Evolutionary conservation across 768 basidiomycete genomes (phyloP), one percentile per base, ranked within the genome.

Genomic region (Suillus sp.): DNA sequence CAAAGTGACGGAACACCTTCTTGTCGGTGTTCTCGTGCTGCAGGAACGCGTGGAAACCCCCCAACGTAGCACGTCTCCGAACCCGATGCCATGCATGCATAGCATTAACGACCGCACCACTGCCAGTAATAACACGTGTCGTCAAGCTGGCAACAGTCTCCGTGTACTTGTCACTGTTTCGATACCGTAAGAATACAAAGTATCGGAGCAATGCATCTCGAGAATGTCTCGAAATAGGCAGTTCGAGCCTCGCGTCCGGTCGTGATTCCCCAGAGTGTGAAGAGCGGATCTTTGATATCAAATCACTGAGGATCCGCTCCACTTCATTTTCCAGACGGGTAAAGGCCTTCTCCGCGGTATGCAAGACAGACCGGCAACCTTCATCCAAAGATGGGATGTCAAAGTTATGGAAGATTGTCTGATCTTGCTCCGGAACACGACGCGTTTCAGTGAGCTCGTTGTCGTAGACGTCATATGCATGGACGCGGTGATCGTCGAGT

Each of bases 131-230:
- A 56, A 71, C 65, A 4, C 69, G 67, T 2, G 65, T 66, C 9
- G 76, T 76, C 27, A 74, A 64, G 6, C 68, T 64, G 0, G 53
- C 64, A 35, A 84, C 71, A 13, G 78, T 78, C 51, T 79, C 69
- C 27, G 70, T 67, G 65, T 85, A 87, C 14, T 78, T 78, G 10
- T 74, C 71, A 66, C 83, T 81, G 63, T 87, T 87, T 16, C 86
- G 77, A 64, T 84, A 87, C n/a, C 85, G 80, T 0, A 87, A 72
- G 65, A 87, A 86, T 13, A 81, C 74, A 50, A 86, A 78, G 68
- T 82, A 87, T 63, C 79, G 81, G 11, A 81, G 77, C 2, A 87
- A 65, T n/a, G 69, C 70, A 43, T 81, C 78, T 16, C 80, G 71
- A 34, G 65, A 65, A 30, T 70, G 71, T 40, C 66, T 66, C 11